Evolutionary conservation across 306 rosid species (phyloP).

Genomic region (Acacia acuminata): DNA sequence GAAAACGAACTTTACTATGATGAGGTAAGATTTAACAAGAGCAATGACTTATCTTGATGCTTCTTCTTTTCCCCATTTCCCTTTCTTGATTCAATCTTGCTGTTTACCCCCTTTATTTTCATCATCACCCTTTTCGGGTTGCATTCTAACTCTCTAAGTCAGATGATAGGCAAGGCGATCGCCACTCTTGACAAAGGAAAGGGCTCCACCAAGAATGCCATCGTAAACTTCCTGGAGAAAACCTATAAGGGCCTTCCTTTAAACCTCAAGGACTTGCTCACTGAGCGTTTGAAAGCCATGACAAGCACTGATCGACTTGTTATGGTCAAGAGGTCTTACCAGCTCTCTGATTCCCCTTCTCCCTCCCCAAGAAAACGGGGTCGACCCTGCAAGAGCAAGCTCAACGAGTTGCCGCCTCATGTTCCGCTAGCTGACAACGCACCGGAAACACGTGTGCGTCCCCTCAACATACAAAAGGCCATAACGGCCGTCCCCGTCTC

Average conservation of each 20-base stretch:
- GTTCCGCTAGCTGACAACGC: conserved; percentile 27
- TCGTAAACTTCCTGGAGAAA: conserved; percentile 62
- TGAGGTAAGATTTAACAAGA: conserved; percentile 40
- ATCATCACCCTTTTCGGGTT: not conserved
- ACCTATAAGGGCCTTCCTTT: conserved; percentile 49
- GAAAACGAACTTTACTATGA: conserved; percentile 54
- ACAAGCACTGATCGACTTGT: conserved; percentile 45
- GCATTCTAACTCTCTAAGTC: not conserved
- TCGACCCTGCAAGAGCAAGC: conserved; percentile 62
- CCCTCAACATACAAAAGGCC: not conserved
- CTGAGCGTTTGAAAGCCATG: conserved; percentile 60
- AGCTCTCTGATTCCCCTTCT: conserved; percentile 26
- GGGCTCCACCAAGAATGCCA: conserved; percentile 79
- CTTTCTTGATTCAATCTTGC: not conserved
- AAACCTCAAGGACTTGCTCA: conserved; percentile 44
- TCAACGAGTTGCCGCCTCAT: conserved; percentile 24
- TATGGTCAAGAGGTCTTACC: conserved; percentile 69
- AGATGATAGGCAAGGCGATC: conserved; percentile 73
- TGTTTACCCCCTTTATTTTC: not conserved
- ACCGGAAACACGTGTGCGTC: not conserved
- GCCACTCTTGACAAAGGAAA: conserved; percentile 55
- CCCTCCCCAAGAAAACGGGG: conserved; percentile 35
- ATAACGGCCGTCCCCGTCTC: not conserved
- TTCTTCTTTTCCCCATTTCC: not conserved
- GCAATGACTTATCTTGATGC: not conserved